Percentiles rank a stretch among this genome's conserved stretches.
Conservation (phyloP, 139 green algal species). For the Ostreobium quekettii region DNA sequence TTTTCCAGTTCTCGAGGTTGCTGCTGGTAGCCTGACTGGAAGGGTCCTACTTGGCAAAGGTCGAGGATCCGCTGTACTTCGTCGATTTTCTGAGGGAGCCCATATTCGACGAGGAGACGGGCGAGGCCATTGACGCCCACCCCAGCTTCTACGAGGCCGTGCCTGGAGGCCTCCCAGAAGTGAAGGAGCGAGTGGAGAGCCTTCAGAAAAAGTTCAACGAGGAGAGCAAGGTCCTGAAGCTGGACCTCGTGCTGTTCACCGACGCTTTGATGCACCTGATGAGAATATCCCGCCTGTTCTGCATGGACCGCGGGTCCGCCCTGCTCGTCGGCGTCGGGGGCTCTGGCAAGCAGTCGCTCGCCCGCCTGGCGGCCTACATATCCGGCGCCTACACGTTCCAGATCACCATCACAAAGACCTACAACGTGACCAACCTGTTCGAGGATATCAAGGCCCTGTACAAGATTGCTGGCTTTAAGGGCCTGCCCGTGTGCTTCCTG, state of each 20-base stretch:
- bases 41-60: too few species aligned
- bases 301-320: conserved; percentile 74
- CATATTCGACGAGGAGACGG: conserved; percentile 70
- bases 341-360: conserved; percentile 78
- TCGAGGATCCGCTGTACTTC: conserved; percentile 79
- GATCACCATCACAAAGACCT: conserved; percentile 69
- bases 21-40: too few species aligned
- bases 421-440: conserved; percentile 84
- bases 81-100: conserved; percentile 90
- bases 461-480: conserved; percentile 90
- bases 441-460: conserved; percentile 94
- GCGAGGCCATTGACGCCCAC: conserved; percentile 60
- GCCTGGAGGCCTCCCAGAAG: conserved; percentile 52
- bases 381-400: conserved; percentile 71
- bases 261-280: conserved; percentile 86
- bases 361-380: conserved; percentile 75
- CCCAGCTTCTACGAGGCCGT: conserved; percentile 80
- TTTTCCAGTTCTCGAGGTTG: too few species aligned
- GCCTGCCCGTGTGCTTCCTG: conserved; percentile 81
- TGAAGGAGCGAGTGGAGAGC: conserved; percentile 54
- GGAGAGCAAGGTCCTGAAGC: conserved; percentile 60
- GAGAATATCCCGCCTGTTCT: conserved; percentile 73
- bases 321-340: conserved; percentile 91
- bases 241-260: conserved; percentile 90
- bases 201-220: conserved; percentile 75